Base-by-base conservation (phyloP, 1,139 yeast species). In the Suhomyces yuchorum region DNA sequence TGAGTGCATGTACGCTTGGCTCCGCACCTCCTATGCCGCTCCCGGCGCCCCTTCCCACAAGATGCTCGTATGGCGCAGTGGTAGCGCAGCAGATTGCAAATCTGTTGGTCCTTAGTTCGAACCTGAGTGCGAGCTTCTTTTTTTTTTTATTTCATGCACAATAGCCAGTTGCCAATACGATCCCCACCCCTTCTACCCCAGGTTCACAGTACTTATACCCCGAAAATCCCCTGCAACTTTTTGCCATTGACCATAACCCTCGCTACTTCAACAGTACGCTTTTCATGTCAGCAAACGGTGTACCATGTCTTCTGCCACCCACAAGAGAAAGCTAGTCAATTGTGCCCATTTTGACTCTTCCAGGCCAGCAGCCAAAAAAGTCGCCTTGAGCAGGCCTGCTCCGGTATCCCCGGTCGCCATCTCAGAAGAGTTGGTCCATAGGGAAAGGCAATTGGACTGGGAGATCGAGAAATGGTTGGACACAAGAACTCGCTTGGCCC, bases 1-100 rank as follows among this genome's bases (percentile, higher is more conserved):
- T n/a, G n/a, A n/a, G n/a, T n/a, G n/a, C n/a, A n/a, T n/a, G n/a
- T n/a, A n/a, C n/a, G n/a, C n/a, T n/a, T n/a, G n/a, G n/a, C n/a
- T n/a, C n/a, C n/a, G n/a, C n/a, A n/a, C n/a, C n/a, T n/a, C n/a
- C n/a, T n/a, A n/a, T n/a, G n/a, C n/a, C n/a, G n/a, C n/a, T n/a
- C n/a, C n/a, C n/a, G n/a, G n/a, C n/a, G n/a, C n/a, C n/a, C n/a
- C n/a, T n/a, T n/a, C n/a, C n/a, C 37, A 23, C 30, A 46, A 56
- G 34, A 24, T 56, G 87, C 85, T 80, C 79, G 84, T 78, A 74
- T 84, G 88, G 89, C 89, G 87, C 88, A 84, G 89, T 81, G 89
- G 89, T 84, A 84, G 88, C 88, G 90, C 88, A 84, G 87, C 86
- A 84, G 89, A 84, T 84, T 84, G 89, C 90, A 84, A 84, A 84